Percentiles rank a stretch among this genome's conserved stretches.
Evolutionary conservation across 2,329 filamentous ascomycete genomes (phyloP).

Genomic region (Rhinocladiella similis): DNA sequence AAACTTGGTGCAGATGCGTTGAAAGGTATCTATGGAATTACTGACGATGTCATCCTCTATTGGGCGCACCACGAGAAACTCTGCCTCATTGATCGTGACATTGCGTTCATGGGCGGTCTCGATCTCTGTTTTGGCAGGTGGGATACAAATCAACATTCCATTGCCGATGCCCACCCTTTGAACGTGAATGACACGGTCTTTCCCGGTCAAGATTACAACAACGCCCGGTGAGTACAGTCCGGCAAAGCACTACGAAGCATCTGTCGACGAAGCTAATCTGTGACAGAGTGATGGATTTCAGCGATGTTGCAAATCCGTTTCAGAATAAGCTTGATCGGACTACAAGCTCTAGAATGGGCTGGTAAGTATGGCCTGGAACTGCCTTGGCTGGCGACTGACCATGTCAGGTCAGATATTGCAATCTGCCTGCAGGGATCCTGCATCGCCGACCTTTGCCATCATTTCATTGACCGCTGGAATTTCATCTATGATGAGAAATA

Average conservation of each 20-base stretch:
- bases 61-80: conserved; percentile 96
- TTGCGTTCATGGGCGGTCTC: conserved; percentile 88
- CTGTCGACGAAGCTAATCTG: not conserved
- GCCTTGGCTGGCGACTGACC: not conserved
- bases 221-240: conserved; percentile 54
- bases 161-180: conserved; percentile 78
- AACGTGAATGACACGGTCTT: conserved; percentile 76
- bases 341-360: conserved; percentile 82
- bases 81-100: conserved; percentile 73
- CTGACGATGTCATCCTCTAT: conserved; percentile 78
- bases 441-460: conserved; percentile 70
- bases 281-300: conserved; percentile 70
- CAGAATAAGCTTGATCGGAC: conserved; percentile 84
- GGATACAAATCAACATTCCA: conserved; percentile 84
- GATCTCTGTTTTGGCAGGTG: conserved; percentile 87
- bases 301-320: conserved; percentile 74
- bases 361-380: conserved; percentile 44
- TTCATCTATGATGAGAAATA: conserved; percentile 88
- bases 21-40: conserved; percentile 77
- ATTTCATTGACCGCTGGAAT: conserved; percentile 89
- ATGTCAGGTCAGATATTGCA: conserved; percentile 66
- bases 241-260: conserved; percentile 31
- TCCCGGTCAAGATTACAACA: conserved; percentile 91
- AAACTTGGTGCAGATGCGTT: conserved; percentile 72
- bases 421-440: conserved; percentile 74